These are phyloP conservation scores for Suillus plorans DNA, from an alignment of 768 basidiomycete genomes.

Conservation along the genomic window DNA sequence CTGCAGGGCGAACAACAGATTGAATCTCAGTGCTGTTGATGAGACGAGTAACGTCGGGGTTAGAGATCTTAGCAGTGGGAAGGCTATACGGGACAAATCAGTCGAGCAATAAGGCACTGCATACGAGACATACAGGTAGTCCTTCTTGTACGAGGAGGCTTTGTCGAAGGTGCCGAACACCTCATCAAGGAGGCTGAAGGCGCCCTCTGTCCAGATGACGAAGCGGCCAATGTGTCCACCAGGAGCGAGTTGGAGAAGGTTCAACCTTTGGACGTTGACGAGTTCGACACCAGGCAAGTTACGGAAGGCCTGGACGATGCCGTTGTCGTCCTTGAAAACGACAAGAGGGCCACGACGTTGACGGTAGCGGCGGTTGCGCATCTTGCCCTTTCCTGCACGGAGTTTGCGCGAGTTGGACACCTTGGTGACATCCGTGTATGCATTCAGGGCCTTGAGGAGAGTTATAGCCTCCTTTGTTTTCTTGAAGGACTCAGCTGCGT, in stretches of 20 bases:
- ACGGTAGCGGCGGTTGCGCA: conserved; percentile 94
- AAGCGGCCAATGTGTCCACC: conserved; percentile 99
- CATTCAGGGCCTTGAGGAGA: conserved; percentile 86
- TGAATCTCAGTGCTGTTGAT: conserved; percentile 99
- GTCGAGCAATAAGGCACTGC: not conserved
- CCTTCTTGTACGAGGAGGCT: conserved; percentile 82
- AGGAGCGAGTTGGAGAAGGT: conserved; percentile 98
- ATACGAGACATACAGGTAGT: conserved; percentile 63
- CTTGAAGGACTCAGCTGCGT: conserved; percentile 78
- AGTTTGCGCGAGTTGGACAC: conserved; percentile 97
- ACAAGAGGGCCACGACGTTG: conserved; percentile 97
- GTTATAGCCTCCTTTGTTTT: conserved; percentile 98
- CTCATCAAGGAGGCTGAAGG: conserved; percentile 90
- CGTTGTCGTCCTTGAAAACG: conserved; percentile 96
- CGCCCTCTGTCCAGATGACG: conserved; percentile 98
- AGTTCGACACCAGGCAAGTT: conserved; percentile 98
- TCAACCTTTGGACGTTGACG: conserved; percentile 89
- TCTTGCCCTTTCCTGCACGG: conserved; percentile 95
- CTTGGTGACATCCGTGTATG: conserved; percentile 92
- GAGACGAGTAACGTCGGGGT: conserved; percentile 94
- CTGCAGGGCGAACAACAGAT: conserved; percentile 90
- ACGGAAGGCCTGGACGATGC: conserved; percentile 97
- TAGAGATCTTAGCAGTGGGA: conserved; percentile 93
- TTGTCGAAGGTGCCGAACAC: conserved; percentile 95
- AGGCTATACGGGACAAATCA: conserved; percentile 47